These are phyloP conservation scores for Quercus berberidifolia DNA, from an alignment of 306 rosid species.

Conservation along the genomic window DNA sequence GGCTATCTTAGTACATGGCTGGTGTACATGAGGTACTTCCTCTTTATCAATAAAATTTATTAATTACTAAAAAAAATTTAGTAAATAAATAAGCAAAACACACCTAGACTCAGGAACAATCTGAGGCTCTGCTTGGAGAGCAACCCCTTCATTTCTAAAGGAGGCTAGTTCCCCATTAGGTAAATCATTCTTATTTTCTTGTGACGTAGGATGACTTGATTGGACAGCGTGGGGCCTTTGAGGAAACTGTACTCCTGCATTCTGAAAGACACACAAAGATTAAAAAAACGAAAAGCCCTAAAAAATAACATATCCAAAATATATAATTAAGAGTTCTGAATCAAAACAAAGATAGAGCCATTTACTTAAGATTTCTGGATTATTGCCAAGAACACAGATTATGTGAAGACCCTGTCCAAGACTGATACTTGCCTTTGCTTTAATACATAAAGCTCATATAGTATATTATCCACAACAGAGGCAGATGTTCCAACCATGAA, in stretches of 20 bases:
- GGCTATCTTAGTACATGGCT: too few species aligned
- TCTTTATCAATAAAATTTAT: too few species aligned
- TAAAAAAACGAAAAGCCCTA: neutral
- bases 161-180: constrained; percentile 53
- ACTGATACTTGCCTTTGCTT: neutral
- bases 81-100: constrained; percentile 17
- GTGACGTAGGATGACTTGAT: constrained; percentile 46
- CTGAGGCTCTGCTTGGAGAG: constrained; percentile 48
- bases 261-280: constrained; percentile 45
- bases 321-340: neutral
- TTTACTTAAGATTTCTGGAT: neutral
- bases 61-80: neutral
- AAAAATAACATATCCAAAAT: neutral
- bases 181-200: constrained; percentile 34
- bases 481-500: neutral
- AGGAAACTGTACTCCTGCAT: constrained; percentile 84
- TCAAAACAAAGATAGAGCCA: neutral
- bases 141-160: constrained; percentile 43
- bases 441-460: neutral
- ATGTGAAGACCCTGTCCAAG: neutral
- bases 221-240: constrained; percentile 54
- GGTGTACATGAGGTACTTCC: too few species aligned
- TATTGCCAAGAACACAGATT: neutral
- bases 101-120: constrained; percentile 82
- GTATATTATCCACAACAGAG: neutral